Evolutionary conservation across 2,329 filamentous ascomycete species (phyloP), one percentile per base, ranked within the genome.

Genomic region (Diplocarpon rosae): DNA sequence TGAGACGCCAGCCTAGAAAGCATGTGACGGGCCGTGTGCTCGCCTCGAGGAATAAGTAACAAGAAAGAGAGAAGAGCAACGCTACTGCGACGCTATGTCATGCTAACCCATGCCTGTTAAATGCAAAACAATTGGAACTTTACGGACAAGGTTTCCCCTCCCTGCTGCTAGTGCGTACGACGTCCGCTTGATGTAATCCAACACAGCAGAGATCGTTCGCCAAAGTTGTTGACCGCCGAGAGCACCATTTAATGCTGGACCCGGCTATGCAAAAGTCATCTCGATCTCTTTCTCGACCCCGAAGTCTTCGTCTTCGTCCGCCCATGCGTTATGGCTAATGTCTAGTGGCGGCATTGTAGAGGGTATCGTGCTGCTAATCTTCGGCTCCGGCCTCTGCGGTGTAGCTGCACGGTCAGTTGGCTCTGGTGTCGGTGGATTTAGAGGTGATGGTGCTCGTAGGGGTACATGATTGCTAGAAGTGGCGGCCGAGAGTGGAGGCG

Each of bases 241-340:
- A 24, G 20, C 20, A 3, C 20, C 20, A 24, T 24, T 24, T 24
- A 24, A 24, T 4, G 7, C 20, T 24, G 3, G 20, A 24, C 4
- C 3, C 7, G 20, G 15, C 34, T 56, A 60, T 53, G 59, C 85
- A 75, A 90, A 90, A 51, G 82, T 87, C 82, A 90, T 83, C 28
- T 76, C 73, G 51, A 90, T 84, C 63, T 87, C 83, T 60, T 78
- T 77, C 62, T 87, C 83, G 57, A 75, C 73, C 14, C 78, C 80
- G 66, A 83, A 83, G 42, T 83, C 75, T 20, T 81, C 75, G 36
- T 85, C 80, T 8, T 77, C 69, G 46, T 77, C 82, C 2, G 75
- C 79, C 85, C 85, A 90, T 1, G 83, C 73, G 74, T 72, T 90
- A 66, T 49, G 67, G 55, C 37, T 47, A 5, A 54, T 30, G 36